phyloP scores from a whole-genome alignment of 306 rosid species.

The Ammopiptanthus mongolicus region DNA sequence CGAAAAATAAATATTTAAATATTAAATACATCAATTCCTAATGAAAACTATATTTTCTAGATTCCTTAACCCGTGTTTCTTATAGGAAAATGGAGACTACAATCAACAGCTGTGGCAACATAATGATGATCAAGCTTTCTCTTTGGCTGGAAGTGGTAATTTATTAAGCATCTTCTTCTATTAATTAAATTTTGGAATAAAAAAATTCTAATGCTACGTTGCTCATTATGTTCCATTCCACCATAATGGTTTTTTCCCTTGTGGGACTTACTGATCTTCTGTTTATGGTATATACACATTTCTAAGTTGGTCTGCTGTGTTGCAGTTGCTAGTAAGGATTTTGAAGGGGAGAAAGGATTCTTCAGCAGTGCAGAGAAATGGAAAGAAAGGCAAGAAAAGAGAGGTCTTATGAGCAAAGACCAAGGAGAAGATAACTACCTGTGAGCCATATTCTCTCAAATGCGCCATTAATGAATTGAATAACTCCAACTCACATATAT shows the following conservation, averaged over 20 bases:
- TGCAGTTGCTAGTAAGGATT: constrained; percentile 57
- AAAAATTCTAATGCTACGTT: background rate
- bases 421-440: constrained; percentile 56
- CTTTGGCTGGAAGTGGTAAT: constrained; percentile 63
- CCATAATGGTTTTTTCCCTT: background rate
- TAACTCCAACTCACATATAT: background rate
- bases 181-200: background rate
- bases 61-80: too few species aligned
- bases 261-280: background rate
- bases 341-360: constrained; percentile 51
- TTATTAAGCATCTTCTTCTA: background rate
- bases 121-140: constrained; percentile 45
- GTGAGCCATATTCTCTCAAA: constrained; percentile 34
- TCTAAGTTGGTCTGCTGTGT: background rate
- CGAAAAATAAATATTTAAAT: too few species aligned
- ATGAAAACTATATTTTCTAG: too few species aligned
- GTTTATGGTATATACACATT: background rate
- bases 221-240: background rate
- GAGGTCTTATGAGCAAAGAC: constrained; percentile 51
- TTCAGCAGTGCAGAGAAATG: constrained; percentile 38
- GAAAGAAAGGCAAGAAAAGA: constrained; percentile 63
- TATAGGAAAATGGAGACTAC: constrained; percentile 58
- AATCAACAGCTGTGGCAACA: constrained; percentile 45
- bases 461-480: background rate
- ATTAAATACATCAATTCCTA: too few species aligned